A percentile compares a stretch with the other conserved stretches of the same genome.
Evolutionary conservation across 1,284 basidiomycete species (phyloP).

Genomic region (Malassezia furfur): DNA sequence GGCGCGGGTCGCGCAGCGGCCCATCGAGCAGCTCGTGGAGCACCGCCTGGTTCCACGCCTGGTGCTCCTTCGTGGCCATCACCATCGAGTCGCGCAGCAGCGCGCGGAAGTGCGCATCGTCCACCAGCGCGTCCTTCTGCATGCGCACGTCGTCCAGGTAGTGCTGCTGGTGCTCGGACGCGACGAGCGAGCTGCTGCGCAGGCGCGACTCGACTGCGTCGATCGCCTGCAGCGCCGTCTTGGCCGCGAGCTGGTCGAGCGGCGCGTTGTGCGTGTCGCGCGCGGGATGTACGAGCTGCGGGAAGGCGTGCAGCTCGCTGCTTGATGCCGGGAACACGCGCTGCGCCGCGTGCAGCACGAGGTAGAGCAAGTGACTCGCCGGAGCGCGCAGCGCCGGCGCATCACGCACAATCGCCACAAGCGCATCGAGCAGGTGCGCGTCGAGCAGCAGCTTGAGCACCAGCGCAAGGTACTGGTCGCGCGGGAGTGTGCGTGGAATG

Average conservation of each 20-base stretch:
- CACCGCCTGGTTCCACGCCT: slow-evolving; percentile 83
- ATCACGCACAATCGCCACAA: slow-evolving; percentile 36
- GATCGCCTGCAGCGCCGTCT: slow-evolving; percentile 73
- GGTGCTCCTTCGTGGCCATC: slow-evolving; percentile 75
- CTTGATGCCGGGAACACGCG: slow-evolving; percentile 75
- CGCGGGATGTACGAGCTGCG: slow-evolving; percentile 73
- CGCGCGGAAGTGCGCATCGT: slow-evolving; percentile 43
- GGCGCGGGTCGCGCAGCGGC: slow-evolving; percentile 75
- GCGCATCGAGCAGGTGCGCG: slow-evolving; percentile 58
- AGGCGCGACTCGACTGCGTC: slow-evolving; percentile 66
- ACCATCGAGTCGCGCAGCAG: slow-evolving; percentile 54
- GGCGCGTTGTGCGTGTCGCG: slow-evolving; percentile 55
- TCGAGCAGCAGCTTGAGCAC: slow-evolving; percentile 76
- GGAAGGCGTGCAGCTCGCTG: slow-evolving; percentile 71
- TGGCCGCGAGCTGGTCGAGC: slow-evolving; percentile 61
- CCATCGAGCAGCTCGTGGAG: slow-evolving; percentile 85
- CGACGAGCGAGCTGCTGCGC: not conserved
- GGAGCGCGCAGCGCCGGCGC: slow-evolving; percentile 20
- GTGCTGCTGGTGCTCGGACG: not conserved
- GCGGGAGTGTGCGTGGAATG: not conserved
- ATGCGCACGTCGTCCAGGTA: not conserved
- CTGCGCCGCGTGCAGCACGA: slow-evolving; percentile 78
- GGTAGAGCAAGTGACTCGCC: slow-evolving; percentile 85
- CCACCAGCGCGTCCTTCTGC: slow-evolving; percentile 50
- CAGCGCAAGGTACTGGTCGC: slow-evolving; percentile 73